Base-by-base conservation (phyloP, 2,329 filamentous ascomycete species). In the Alternaria infectoria region DNA sequence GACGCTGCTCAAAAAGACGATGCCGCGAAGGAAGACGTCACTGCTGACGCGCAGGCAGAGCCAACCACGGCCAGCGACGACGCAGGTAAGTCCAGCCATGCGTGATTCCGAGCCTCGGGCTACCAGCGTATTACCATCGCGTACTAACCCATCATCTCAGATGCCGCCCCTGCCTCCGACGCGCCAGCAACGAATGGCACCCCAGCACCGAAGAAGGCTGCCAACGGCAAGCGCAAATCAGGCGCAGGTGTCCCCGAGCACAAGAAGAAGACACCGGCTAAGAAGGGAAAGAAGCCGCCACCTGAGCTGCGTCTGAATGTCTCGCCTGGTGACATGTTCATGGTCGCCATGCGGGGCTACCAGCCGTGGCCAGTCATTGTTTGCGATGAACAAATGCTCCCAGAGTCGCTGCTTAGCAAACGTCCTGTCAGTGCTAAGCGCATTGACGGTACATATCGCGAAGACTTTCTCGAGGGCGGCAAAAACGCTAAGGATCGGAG, bases 321-420 rank as follows among this genome's bases (percentile, higher is more conserved):
- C 68, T 86, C 97, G 83, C 92, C 96, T 5, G 96, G 96, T 71
- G 91, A 98, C 74, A 91, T 94, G 81, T 98, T 91, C 82, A 90
- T 97, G 77, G 93, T 96, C 68, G 92, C 94, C 80, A 89, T 99
- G 81, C 97, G 96, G 85, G 96, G 95, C 64, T 97, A 93, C 81
- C 93, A 96, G 30, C 90, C 93, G 43, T 99, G 96, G 96, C 96
- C 96, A 15, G 91, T 93, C 58, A 92, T 99, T 77, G 89, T 99
- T 72, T 96, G 93, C 79, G 93, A 97, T 77, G 95, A 99, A 80
- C 90, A 91, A 66, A 98, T 99, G 90, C 89, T 99, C 19, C 95
- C 96, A 3, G 85, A 89, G 61, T 89, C 86, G 13, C 87, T 99
- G 23, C 82, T 96, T 58, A 91, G 87, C 74, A 88, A 87, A 49